phyloP scores from a whole-genome alignment of 352 stramenopile genomes.

The Globisporangium canariense region DNA sequence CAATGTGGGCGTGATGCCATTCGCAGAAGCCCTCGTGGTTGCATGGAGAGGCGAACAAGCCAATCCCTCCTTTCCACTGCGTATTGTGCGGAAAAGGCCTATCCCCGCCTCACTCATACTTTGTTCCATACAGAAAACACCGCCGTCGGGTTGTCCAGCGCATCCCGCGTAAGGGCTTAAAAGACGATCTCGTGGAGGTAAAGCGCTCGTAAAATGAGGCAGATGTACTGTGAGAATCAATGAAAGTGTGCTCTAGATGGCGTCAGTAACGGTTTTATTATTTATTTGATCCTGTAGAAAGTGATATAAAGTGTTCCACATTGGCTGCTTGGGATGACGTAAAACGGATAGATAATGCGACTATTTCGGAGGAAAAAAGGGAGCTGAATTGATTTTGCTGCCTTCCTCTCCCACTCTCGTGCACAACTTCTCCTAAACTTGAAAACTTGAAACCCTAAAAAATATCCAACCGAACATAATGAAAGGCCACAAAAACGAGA shows the following conservation, averaged over 20 bases:
- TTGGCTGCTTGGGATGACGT: background rate
- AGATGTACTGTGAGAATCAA: background rate
- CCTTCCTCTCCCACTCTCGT: background rate
- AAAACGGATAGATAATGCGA: background rate
- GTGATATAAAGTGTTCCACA: background rate
- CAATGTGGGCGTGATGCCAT: background rate
- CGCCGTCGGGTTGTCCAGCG: background rate
- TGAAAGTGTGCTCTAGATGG: background rate
- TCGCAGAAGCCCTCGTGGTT: background rate
- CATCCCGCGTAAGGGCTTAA: background rate
- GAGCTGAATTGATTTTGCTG: constrained; percentile 3
- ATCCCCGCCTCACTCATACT: background rate
- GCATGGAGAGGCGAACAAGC: background rate
- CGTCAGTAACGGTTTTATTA: no score
- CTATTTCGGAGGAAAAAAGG: background rate
- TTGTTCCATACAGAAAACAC: constrained; percentile 9
- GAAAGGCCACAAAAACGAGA: no score
- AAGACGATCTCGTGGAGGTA: background rate
- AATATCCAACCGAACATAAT: no score
- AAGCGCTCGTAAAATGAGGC: background rate
- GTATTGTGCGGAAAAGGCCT: background rate
- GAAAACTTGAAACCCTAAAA: no score
- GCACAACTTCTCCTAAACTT: no score
- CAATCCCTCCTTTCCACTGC: background rate
- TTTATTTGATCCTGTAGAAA: background rate